phyloP scores from a whole-genome alignment of 768 basidiomycete genomes.

The Leccinellum albellum region DNA sequence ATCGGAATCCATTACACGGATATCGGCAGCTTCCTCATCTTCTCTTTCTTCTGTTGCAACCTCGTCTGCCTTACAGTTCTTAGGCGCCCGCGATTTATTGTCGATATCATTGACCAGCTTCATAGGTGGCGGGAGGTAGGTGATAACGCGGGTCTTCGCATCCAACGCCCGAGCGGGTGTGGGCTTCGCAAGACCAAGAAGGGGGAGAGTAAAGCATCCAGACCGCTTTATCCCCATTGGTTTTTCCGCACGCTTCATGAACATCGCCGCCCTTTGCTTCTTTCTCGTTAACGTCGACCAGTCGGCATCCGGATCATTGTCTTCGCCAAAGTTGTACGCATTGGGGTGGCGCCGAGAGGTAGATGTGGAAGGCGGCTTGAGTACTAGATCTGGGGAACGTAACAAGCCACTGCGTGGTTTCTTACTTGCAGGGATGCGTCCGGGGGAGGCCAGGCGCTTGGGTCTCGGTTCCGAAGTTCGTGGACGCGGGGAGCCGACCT shows the following conservation, averaged over 20 bases:
- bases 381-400: neutral
- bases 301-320: conserved; percentile 17
- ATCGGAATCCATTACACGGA: conserved; percentile 22
- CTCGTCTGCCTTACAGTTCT: neutral
- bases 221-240: conserved; percentile 12
- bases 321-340: conserved; percentile 20
- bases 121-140: conserved; percentile 27
- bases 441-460: conserved; percentile 4
- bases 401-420: neutral
- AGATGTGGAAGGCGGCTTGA: neutral
- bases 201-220: conserved; percentile 22
- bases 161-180: neutral
- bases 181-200: neutral
- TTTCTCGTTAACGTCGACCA: conserved; percentile 16
- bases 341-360: neutral
- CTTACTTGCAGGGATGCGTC: conserved; percentile 1
- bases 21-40: neutral
- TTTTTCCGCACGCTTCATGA: neutral
- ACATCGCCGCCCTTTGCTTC: neutral
- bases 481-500: neutral
- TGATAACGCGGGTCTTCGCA: conserved; percentile 23
- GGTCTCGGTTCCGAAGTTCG: conserved; percentile 6
- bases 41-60: neutral
- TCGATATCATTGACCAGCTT: neutral
- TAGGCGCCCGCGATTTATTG: neutral